Evolutionary conservation across 352 stramenopile species (phyloP), one percentile per base, ranked within the genome.

Genomic region (Aphanomyces cochlioides): DNA sequence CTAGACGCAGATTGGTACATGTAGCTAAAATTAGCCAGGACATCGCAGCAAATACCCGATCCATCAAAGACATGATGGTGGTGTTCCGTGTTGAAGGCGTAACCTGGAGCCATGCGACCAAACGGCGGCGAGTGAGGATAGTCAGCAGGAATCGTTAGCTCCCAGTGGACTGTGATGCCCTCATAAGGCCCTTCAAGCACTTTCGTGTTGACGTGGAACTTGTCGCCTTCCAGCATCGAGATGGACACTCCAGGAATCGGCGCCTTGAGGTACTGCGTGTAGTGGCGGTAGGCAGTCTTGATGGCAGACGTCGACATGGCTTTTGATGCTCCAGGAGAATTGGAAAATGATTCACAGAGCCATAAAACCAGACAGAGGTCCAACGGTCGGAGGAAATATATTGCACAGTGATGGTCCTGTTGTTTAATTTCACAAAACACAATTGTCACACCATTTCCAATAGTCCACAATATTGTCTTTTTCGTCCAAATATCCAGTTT

Each of bases 221-320:
- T 54, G 47, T 67, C 39, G 15, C 6, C 59, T 8, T 67, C 59
- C 8, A 67, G 10, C n/a, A 56, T 37, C 41, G 59, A 36, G 59
- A 67, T 67, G 36, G 21, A 47, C 8, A 38, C 19, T 3, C 59
- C 59, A 17, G 59, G 59, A 12, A 67, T 43, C 8, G 59, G 59
- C 5, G 41, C 47, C 47, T 67, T 67, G 17, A 54, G n/a, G 47
- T 60, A 67, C 36, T 67, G 59, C 13, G 19, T 54, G 36, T 60
- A 67, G 47, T 67, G 59, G 39, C 59, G 59, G 39, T 56, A 67
- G n/a, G 59, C 59, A 54, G 47, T 56, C 5, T 67, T 67, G 21
- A 34, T 17, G 19, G 21, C 59, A 7, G 59, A 67, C 28, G 28
- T 28, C 28, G 28, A 28, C 28, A 28, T 28, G 28, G 28, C 28